Conservation (phyloP, 306 rosid species). For the Dalbergia cochinchinensis region DNA sequence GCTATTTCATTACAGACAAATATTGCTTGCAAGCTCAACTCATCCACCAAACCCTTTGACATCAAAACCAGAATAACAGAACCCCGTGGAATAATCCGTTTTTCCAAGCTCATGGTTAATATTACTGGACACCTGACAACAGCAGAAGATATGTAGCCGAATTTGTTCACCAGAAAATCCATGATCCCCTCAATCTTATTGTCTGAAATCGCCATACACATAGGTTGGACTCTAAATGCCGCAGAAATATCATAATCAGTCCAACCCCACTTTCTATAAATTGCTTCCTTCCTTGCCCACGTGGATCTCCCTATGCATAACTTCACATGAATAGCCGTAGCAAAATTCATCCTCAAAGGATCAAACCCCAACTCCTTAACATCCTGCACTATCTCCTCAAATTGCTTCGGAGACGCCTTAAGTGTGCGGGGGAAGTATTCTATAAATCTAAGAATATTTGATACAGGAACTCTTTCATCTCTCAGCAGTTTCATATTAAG, state of each 20-base stretch:
- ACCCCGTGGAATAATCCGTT: constrained; percentile 47
- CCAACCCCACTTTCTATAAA: neutral
- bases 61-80: constrained; percentile 45
- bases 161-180: constrained; percentile 3
- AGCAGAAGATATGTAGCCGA: neutral
- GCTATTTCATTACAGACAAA: neutral
- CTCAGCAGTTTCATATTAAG: neutral
- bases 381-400: neutral
- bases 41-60: constrained; percentile 35
- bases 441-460: neutral
- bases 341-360: neutral
- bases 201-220: neutral
- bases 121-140: neutral
- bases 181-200: neutral
- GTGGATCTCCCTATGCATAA: neutral
- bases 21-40: neutral
- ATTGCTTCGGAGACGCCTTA: neutral
- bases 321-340: neutral
- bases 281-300: neutral
- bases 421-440: neutral
- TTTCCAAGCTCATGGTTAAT: constrained; percentile 5
- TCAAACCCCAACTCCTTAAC: neutral
- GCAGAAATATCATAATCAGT: neutral
- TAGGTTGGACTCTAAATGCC: neutral
- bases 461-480: neutral